Evolutionary conservation across 306 rosid species (phyloP).

Genomic region (Citrullus colocynthis): DNA sequence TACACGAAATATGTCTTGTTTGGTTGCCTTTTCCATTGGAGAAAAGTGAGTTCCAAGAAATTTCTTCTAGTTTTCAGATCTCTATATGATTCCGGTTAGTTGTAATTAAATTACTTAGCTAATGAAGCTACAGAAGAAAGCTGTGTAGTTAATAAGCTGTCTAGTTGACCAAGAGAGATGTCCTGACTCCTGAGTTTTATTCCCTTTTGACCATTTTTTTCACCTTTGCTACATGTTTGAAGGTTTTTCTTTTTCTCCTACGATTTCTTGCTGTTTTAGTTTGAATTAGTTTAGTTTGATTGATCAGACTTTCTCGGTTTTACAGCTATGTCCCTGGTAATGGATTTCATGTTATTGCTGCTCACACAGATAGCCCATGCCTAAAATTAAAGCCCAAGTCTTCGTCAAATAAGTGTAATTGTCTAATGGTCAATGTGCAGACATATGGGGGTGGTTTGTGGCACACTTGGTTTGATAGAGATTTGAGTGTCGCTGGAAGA

Average conservation of each 20-base stretch:
- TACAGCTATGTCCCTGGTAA: slow-evolving; percentile 60
- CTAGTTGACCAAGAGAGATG: too few relatives aligned
- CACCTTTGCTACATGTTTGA: not conserved
- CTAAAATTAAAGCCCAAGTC: slow-evolving; percentile 82
- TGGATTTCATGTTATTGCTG: slow-evolving; percentile 86
- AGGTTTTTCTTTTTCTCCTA: not conserved
- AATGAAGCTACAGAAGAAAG: not conserved
- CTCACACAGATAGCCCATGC: slow-evolving; percentile 95
- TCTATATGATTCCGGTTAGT: not conserved
- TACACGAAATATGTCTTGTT: slow-evolving; percentile 82
- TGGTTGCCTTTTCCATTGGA: slow-evolving; percentile 85
- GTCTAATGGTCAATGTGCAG: slow-evolving; percentile 76
- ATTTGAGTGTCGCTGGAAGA: slow-evolving; percentile 90
- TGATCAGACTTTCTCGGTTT: slow-evolving; percentile 11
- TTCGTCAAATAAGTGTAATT: slow-evolving; percentile 54
- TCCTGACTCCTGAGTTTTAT: not conserved
- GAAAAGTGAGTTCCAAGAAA: slow-evolving; percentile 38
- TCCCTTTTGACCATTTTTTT: not conserved
- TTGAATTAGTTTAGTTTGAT: not conserved
- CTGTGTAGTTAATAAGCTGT: not conserved
- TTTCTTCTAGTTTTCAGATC: not conserved
- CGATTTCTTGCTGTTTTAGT: not conserved
- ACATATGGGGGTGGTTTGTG: slow-evolving; percentile 91
- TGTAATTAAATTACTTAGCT: not conserved
- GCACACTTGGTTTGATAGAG: slow-evolving; percentile 99